Evolutionary conservation across 106 monocot genomes (phyloP).

Genomic region (Alisma plantagoaquatica): DNA sequence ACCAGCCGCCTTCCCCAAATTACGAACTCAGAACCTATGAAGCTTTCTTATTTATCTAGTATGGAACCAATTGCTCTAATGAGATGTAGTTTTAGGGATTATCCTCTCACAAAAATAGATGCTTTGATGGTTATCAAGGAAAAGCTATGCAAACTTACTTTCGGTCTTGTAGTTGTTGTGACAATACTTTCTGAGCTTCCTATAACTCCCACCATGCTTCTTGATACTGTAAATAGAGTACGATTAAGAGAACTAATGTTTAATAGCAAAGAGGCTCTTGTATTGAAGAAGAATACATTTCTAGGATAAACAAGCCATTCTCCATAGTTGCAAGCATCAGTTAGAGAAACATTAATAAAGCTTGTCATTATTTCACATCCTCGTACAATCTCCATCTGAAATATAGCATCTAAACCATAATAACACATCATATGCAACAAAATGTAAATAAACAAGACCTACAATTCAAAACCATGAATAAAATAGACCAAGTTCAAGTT

Average conservation of each 20-base stretch:
- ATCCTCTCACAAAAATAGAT: conserved; percentile 59
- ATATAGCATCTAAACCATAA: too few species aligned
- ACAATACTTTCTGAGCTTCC: conserved; percentile 78
- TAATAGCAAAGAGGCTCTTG: conserved; percentile 34
- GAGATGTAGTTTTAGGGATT: conserved; percentile 70
- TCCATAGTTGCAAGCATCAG: too few species aligned
- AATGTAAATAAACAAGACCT: too few species aligned
- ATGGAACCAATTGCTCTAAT: conserved; percentile 77
- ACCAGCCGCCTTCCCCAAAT: conserved; percentile 68
- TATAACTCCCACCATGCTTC: conserved; percentile 72
- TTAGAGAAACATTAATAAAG: too few species aligned
- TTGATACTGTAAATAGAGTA: conserved; percentile 78
- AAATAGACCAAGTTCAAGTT: too few species aligned
- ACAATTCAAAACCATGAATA: too few species aligned
- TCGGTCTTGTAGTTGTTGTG: conserved; percentile 71
- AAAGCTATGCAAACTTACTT: conserved; percentile 68
- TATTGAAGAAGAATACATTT: conserved; percentile 35
- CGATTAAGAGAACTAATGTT: conserved; percentile 31
- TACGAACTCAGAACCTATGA: conserved; percentile 87
- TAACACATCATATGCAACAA: too few species aligned
- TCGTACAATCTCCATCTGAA: too few species aligned
- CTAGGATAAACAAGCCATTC: too few species aligned
- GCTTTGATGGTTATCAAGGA: conserved; percentile 76
- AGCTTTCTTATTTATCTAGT: conserved; percentile 77
- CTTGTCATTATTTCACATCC: too few species aligned